Percentiles rank a stretch among this genome's conserved stretches.
These are phyloP conservation scores for Solanum neorickii DNA, from an alignment of 257 asterid genomes.

Conservation along the genomic window DNA sequence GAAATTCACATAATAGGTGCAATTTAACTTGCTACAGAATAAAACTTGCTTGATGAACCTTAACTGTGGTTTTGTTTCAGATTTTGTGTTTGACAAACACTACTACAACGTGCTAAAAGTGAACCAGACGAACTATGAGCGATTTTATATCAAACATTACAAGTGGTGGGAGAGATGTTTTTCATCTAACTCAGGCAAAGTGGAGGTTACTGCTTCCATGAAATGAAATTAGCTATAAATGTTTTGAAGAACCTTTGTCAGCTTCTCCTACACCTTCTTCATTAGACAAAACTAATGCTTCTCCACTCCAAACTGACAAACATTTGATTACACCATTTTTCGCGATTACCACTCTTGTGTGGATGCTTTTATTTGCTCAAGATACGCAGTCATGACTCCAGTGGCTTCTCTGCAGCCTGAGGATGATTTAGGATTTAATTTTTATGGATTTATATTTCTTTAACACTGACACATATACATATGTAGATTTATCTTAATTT, in stretches of 20 bases:
- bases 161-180: conserved; percentile 56
- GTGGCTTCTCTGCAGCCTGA: neutral
- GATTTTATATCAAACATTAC: conserved; percentile 34
- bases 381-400: neutral
- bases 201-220: conserved; percentile 46
- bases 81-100: conserved; percentile 40
- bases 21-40: neutral
- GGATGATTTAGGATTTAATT: neutral
- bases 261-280: conserved; percentile 7
- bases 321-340: neutral
- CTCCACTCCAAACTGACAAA: neutral
- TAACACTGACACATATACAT: neutral
- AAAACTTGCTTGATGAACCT: neutral
- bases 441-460: too few species aligned
- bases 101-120: conserved; percentile 45
- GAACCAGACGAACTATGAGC: conserved; percentile 33
- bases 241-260: conserved; percentile 4
- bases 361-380: neutral
- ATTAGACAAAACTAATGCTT: neutral
- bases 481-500: neutral
- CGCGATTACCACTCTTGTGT: neutral
- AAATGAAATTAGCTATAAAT: conserved; percentile 40
- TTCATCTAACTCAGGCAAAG: conserved; percentile 25
- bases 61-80: conserved; percentile 8
- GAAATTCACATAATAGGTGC: neutral